A percentile compares a stretch with the other conserved stretches of the same genome.
phyloP scores from a whole-genome alignment of 768 basidiomycete genomes.

The Termitomyces sp. region DNA sequence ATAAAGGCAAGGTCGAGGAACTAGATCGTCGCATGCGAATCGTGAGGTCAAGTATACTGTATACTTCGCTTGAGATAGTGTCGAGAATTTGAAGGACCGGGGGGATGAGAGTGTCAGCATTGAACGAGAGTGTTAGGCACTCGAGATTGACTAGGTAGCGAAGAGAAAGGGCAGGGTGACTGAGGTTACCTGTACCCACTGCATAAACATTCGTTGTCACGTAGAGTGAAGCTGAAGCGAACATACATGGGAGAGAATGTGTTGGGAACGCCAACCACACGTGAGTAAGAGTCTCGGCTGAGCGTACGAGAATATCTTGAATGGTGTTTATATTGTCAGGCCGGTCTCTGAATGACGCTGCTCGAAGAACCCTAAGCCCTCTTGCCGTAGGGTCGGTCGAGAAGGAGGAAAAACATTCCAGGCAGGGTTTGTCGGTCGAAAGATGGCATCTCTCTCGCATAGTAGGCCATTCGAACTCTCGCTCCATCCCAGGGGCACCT shows the following conservation, averaged over 20 bases:
- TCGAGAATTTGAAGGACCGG: neutral
- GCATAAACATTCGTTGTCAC: neutral
- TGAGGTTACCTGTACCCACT: neutral
- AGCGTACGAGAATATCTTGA: neutral
- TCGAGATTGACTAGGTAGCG: neutral
- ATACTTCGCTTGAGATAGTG: neutral
- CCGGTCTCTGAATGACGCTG: neutral
- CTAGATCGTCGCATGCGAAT: neutral
- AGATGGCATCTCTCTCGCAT: neutral
- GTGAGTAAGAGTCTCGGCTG: neutral
- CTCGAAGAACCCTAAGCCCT: neutral
- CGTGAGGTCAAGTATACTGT: neutral
- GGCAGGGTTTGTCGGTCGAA: neutral
- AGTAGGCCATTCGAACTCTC: constrained; percentile 1
- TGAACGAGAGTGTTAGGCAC: neutral
- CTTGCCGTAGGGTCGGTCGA: neutral
- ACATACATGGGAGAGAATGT: constrained; percentile 3
- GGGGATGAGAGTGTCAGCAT: neutral
- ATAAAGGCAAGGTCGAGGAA: neutral
- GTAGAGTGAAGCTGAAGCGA: too few species aligned
- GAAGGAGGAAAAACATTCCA: neutral
- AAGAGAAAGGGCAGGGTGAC: neutral
- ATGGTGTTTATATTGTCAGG: neutral
- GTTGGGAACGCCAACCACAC: neutral
- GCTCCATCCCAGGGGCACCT: neutral